Base-by-base conservation (phyloP, 495 filamentous ascomycete species). In the Penicillium parvum region DNA sequence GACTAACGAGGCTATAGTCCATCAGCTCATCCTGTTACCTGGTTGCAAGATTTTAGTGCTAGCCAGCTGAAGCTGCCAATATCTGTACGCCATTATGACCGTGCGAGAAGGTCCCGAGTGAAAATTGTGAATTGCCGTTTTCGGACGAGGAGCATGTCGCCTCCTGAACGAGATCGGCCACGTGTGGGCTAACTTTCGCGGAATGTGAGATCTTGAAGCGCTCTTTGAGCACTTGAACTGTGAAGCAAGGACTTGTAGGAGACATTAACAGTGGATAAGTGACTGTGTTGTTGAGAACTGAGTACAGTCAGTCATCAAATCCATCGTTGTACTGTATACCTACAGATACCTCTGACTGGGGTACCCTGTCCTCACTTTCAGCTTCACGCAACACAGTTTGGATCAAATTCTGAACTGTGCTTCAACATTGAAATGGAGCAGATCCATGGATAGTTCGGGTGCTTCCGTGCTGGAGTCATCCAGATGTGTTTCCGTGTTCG, bases 121-220 rank as follows among this genome's bases (percentile, higher is more conserved):
- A n/a, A n/a, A n/a, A n/a, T 32, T 52, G 23, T 8, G 18, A 28
- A 20, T 18, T 41, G 15, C 50, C 32, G 50, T 35, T 48, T 53
- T 40, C 50, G 45, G 45, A 25, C 16, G 32, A 40, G n/a, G 12
- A 18, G 4, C 9, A 43, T 26, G 15, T 18, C 37, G 17, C 34
- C 9, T 17, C 17, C 23, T 7, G 12, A 37, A 18, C 23, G 26
- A 44, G 48, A 40, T 36, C 23, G 12, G 28, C 36, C 50, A 47
- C 45, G 40, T 40, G 44, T 36, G 17, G 25, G 12, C 19, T 11
- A 23, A 20, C 16, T 11, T 17, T 25, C 16, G 19, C 30, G 39
- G 40, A 49, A 49, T 43, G 39, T 35, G 32, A 42, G 27, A 35
- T 30, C 28, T 30, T 30, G 28, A 30, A 14, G 12, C n/a, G 7